Percentiles rank a stretch among this genome's conserved stretches.
Conservation (phyloP, 805 yeast genomes). For the Myxozyma geophila region DNA sequence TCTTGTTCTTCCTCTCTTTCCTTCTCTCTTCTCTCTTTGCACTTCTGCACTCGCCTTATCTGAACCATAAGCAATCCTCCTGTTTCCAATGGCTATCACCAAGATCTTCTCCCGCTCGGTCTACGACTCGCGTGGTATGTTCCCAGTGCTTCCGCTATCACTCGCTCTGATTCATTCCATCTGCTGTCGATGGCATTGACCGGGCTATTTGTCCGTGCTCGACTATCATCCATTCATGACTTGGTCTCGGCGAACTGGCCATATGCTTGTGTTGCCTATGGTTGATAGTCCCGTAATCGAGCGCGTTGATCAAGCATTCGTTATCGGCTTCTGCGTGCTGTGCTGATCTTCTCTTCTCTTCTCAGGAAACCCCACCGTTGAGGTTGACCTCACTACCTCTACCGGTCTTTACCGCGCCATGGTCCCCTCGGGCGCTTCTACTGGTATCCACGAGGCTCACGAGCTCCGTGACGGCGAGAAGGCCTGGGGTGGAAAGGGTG, state of each 20-base stretch:
- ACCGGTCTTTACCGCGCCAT: constrained; percentile 95
- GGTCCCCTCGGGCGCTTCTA: constrained; percentile 99
- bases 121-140: constrained; percentile 95
- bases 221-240: neutral
- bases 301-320: neutral
- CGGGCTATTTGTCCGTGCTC: neutral
- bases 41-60: neutral
- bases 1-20: neutral
- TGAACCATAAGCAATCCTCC: neutral
- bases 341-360: neutral
- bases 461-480: constrained; percentile 99
- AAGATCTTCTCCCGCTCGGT: constrained; percentile 94
- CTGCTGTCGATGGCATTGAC: neutral
- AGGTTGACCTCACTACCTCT: constrained; percentile 92
- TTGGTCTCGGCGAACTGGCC: neutral
- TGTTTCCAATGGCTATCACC: constrained; percentile 69
- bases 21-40: constrained; percentile 5
- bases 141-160: neutral
- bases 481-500: constrained; percentile 98
- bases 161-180: neutral
- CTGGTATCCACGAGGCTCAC: constrained; percentile 98
- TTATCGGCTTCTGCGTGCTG: neutral
- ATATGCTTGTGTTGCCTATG: neutral
- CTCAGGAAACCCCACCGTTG: constrained; percentile 92
- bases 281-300: neutral